Percentiles rank a stretch among this genome's conserved stretches.
Evolutionary conservation across 2,329 filamentous ascomycete species (phyloP).

Genomic region (Diaporthe vexans): DNA sequence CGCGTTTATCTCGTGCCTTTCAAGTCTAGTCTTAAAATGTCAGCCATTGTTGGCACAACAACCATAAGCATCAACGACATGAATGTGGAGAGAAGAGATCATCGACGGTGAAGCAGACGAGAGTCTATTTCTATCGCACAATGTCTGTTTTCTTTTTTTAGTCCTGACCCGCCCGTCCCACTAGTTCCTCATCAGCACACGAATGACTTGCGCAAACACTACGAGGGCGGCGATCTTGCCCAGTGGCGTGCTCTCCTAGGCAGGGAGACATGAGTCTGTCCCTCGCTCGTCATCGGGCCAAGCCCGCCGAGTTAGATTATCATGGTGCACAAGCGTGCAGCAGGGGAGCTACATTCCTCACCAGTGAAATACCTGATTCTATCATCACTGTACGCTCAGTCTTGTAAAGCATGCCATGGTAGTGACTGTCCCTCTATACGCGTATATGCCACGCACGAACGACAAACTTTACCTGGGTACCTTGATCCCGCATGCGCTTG

Average conservation of each 20-base stretch:
- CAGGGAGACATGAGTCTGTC: conserved; percentile 3
- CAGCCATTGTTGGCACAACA: not conserved
- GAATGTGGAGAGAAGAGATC: not conserved
- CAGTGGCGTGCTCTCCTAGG: not conserved
- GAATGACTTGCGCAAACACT: conserved; percentile 21
- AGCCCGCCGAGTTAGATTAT: not conserved
- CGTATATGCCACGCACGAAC: not conserved
- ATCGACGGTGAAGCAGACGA: not conserved
- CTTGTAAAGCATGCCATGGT: not conserved
- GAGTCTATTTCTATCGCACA: not conserved
- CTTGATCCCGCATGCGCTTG: not conserved
- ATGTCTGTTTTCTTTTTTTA: too few species aligned
- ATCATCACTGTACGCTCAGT: not conserved
- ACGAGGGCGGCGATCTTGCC: conserved; percentile 13
- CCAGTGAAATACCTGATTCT: not conserved
- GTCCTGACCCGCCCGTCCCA: not conserved
- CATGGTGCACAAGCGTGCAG: not conserved
- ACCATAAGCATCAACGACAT: not conserved
- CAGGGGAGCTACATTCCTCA: conserved; percentile 4
- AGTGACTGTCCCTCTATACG: not conserved
- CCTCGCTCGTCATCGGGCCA: conserved; percentile 24
- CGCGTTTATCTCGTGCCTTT: not conserved
- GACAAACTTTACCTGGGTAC: not conserved
- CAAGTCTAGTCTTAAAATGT: not conserved
- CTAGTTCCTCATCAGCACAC: not conserved